These are phyloP conservation scores for Hyaloscypha hepaticicola DNA, from an alignment of 495 filamentous ascomycete species.

Conservation along the genomic window DNA sequence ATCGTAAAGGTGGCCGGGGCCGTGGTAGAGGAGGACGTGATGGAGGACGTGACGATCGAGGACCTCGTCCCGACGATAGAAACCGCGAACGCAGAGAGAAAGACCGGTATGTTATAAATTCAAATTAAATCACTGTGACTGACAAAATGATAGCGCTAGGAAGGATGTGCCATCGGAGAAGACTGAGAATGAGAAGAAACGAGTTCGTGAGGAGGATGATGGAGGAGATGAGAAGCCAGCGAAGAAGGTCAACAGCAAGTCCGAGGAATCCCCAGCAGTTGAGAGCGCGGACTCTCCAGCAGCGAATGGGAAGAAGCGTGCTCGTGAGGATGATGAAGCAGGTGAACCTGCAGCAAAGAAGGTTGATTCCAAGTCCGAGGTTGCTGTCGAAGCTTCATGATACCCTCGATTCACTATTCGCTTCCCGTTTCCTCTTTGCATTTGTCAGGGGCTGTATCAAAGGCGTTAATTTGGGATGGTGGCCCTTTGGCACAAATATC, in stretches of 20 bases:
- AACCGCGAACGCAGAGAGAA: slow-evolving; percentile 35
- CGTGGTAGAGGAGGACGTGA: slow-evolving; percentile 34
- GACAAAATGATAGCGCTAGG: slow-evolving; percentile 31
- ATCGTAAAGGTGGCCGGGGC: slow-evolving; percentile 38
- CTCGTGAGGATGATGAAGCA: slow-evolving; percentile 27
- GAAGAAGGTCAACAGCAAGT: slow-evolving; percentile 52
- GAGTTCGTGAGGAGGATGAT: slow-evolving; percentile 23
- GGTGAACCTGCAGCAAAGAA: slow-evolving; percentile 45
- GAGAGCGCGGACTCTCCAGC: slow-evolving; percentile 21
- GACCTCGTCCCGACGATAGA: slow-evolving; percentile 28
- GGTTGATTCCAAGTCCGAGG: slow-evolving; percentile 45
- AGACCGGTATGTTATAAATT: slow-evolving; percentile 25
- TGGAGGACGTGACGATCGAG: slow-evolving; percentile 39
- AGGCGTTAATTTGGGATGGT: neutral
- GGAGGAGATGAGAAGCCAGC: slow-evolving; percentile 32
- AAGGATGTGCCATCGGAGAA: slow-evolving; percentile 33
- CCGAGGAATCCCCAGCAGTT: slow-evolving; percentile 30
- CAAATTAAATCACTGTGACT: slow-evolving; percentile 9
- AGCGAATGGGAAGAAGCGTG: slow-evolving; percentile 29
- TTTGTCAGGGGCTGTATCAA: slow-evolving; percentile 9
- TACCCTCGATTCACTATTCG: slow-evolving; percentile 14
- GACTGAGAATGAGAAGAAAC: slow-evolving; percentile 29
- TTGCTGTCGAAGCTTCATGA: slow-evolving; percentile 28
- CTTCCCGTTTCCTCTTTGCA: neutral
- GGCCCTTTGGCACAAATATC: neutral